Base-by-base conservation (phyloP, 2,329 filamentous ascomycete genomes). In the Aspergillus proliferans region DNA sequence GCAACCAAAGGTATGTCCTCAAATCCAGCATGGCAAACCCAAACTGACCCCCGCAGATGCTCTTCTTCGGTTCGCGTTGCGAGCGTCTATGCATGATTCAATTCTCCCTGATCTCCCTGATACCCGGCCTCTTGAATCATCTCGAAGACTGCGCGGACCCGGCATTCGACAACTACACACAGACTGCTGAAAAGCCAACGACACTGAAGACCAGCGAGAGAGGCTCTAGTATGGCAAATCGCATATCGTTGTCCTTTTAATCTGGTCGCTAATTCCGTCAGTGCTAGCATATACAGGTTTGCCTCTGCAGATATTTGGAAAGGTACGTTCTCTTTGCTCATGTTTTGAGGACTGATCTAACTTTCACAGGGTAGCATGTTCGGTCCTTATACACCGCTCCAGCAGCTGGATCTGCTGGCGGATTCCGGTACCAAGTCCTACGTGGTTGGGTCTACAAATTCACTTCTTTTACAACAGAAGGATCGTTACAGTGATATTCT, bases 51-150 rank as follows among this genome's bases (percentile, higher is more conserved):
- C 30, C 24, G 0, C 58, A 95, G 91, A 97, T 97, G 87, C 84
- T 98, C 47, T 97, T 98, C 74, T 98, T 97, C 62, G 91, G 93
- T 53, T 90, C 92, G n/a, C 84, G 90, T 60, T 97, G 93, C 70
- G 93, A 98, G 70, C 82, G 87, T 56, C 75, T 98, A 58, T 98
- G 93, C 79, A 95, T 97, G 87, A 91, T 95, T 72, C 93, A 98
- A 69, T 98, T 97, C 73, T 93, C 92, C 40, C 80, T 98, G 42
- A 86, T 98, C 59, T 96, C 92, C 47, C 77, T 98, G 62, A 94
- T 98, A 73, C 93, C 93, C 43, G 90, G 91, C 51, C 81, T 98
- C 49, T 84, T 97, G 62, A 84, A 88, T 62, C 89, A 87, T 61
- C 80, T 98, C n/a, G 85, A 94, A 71, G 93, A 98, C 71, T 94